Percentiles rank a stretch among this genome's conserved stretches.
These are phyloP conservation scores for Xylaria venustula DNA, from an alignment of 495 filamentous ascomycete genomes.

Conservation along the genomic window DNA sequence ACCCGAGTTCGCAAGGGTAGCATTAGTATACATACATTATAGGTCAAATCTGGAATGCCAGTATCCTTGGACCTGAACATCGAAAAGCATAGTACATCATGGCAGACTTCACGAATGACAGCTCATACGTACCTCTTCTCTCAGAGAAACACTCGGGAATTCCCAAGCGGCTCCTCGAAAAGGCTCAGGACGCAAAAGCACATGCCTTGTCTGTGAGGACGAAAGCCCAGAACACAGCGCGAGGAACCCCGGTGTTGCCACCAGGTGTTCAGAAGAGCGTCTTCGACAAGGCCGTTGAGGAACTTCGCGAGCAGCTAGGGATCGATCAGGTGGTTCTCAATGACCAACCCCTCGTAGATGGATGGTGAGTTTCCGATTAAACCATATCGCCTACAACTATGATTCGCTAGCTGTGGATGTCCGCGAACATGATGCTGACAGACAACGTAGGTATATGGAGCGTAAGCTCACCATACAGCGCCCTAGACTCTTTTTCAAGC, in stretches of 20 bases:
- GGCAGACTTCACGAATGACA: conserved; percentile 33
- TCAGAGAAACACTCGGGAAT: conserved; percentile 46
- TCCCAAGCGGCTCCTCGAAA: conserved; percentile 35
- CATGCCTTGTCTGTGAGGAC: conserved; percentile 38
- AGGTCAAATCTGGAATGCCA: too few species aligned
- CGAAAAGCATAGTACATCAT: conserved; percentile 13
- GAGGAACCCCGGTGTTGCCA: conserved; percentile 34
- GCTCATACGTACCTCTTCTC: conserved; percentile 35
- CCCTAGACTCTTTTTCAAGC: not conserved
- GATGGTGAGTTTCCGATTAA: conserved; percentile 35
- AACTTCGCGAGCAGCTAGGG: conserved; percentile 37
- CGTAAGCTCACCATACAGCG: conserved; percentile 21
- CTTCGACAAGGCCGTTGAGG: conserved; percentile 39
- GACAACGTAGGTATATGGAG: conserved; percentile 44
- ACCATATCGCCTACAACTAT: not conserved
- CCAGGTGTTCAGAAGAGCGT: conserved; percentile 37
- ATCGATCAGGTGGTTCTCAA: conserved; percentile 45
- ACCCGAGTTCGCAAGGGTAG: too few species aligned
- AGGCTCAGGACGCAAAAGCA: conserved; percentile 36
- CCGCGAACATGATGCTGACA: not conserved
- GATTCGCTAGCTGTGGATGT: not conserved
- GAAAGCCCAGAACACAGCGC: conserved; percentile 33
- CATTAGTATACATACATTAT: too few species aligned
- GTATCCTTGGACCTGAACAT: not conserved
- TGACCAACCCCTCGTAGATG: conserved; percentile 46